Evolutionary conservation across 306 rosid genomes (phyloP), one percentile per base, ranked within the genome.

Genomic region (Corylus americana): DNA sequence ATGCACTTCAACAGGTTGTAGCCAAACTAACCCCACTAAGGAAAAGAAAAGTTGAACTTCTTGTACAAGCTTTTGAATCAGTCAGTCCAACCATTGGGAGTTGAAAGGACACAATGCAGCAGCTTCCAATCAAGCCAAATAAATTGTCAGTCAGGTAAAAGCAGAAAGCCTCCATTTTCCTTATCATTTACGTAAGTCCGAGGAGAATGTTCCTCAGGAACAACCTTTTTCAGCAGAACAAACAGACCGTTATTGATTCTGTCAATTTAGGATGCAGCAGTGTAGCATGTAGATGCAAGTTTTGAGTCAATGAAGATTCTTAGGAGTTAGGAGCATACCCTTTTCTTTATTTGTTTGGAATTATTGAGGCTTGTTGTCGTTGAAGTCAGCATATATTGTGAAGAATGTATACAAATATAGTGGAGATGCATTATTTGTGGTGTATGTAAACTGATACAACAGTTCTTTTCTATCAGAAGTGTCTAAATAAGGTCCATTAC

Each of bases 51-150:
- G 99, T 96, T 80, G 90, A 80, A 82, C 84, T 93, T 78, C 93
- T 96, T 20, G 98, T 96, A 25, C 93, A 93, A 86, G 98, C 99
- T 81, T 96, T 96, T 54, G 98, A 96, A 88, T 88, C 98, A 8
- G 97, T 95, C 58, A 82, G 70, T 27, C 98, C 98, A 51, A 88
- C 83, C 10, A 78, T 78, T 29, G 85, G 85, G 83, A 80, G 37
- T 7, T 91, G 88, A 90, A 69, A 59, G 39, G 45, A 51, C 48
- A 70, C 42, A 44, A 78, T 73, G 55, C 64, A 22, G 69, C 68
- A 78, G 71, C 83, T 66, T 75, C 68, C 71, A 66, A 59, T 48
- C 35, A 82, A 66, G 77, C 73, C 67, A 45, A 42, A 62, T 64
- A 45, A 42, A 62, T 64, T 61, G 74, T 74, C 35, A 80, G 77